These are phyloP conservation scores for Cordyceps cicadae DNA, from an alignment of 2,329 filamentous ascomycete species.

Conservation along the genomic window DNA sequence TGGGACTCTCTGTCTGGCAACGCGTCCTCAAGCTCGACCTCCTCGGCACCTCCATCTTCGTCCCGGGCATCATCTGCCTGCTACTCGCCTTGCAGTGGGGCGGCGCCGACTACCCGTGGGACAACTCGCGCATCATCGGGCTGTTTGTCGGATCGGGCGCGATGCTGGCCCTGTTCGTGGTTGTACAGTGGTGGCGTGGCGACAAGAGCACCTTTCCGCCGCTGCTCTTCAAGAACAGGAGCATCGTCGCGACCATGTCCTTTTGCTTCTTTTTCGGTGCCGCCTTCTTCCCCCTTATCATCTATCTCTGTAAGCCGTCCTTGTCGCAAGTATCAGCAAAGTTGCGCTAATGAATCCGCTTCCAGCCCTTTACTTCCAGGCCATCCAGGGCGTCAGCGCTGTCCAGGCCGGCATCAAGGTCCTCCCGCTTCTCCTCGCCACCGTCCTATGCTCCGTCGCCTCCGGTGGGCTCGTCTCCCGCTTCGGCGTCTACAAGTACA, in stretches of 20 bases:
- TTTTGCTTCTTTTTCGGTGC: conserved; percentile 43
- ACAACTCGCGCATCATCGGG: conserved; percentile 38
- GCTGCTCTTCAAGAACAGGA: conserved; percentile 36
- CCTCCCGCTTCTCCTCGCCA: conserved; percentile 14
- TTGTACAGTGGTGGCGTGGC: conserved; percentile 34
- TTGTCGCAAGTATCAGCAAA: conserved; percentile 29
- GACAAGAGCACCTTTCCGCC: conserved; percentile 39
- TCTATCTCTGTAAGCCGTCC: conserved; percentile 28
- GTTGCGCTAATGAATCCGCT: conserved; percentile 37
- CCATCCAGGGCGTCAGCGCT: conserved; percentile 29
- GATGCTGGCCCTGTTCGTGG: conserved; percentile 39
- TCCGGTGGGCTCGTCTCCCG: conserved; percentile 23
- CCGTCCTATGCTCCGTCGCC: conserved; percentile 8
- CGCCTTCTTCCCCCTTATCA: conserved; percentile 44
- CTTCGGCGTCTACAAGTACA: conserved; percentile 32
- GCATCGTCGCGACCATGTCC: conserved; percentile 31
- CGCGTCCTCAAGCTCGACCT: conserved; percentile 41
- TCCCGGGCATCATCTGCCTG: conserved; percentile 44
- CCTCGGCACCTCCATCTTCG: conserved; percentile 39
- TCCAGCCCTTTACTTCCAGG: conserved; percentile 32
- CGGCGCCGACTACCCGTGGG: conserved; percentile 44
- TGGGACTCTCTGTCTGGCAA: conserved; percentile 24
- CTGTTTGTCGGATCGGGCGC: conserved; percentile 41
- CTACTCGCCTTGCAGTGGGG: conserved; percentile 51
- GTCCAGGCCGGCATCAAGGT: conserved; percentile 19